Percentiles rank a stretch among this genome's conserved stretches.
phyloP scores from a whole-genome alignment of 2,329 filamentous ascomycete species.

The Alternaria novae-zelandiae region DNA sequence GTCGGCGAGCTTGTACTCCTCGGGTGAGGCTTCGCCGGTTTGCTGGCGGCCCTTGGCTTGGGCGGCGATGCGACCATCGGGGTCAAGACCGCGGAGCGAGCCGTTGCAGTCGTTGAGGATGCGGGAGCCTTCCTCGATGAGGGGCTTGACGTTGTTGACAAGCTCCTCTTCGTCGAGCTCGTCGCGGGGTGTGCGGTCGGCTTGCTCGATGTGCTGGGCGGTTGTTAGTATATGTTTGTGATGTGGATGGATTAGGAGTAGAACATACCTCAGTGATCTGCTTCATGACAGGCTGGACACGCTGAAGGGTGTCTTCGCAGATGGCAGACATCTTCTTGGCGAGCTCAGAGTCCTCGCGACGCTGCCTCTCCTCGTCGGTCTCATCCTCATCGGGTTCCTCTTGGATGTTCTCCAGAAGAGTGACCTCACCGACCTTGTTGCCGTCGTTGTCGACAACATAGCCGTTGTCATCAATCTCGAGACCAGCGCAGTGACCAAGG shows the following conservation, averaged over 20 bases:
- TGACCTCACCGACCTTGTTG: conserved; percentile 69
- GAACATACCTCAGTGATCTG: conserved; percentile 76
- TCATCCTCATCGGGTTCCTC: conserved; percentile 63
- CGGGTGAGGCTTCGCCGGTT: conserved; percentile 76
- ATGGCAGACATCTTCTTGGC: conserved; percentile 76
- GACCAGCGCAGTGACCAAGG: conserved; percentile 59
- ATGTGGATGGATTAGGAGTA: neutral
- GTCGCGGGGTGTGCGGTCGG: conserved; percentile 80
- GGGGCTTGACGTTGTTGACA: conserved; percentile 82
- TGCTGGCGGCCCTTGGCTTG: conserved; percentile 83
- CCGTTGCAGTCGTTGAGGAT: conserved; percentile 89
- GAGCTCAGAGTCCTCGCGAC: conserved; percentile 73
- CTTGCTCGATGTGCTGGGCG: conserved; percentile 74
- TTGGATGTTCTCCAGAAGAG: conserved; percentile 65
- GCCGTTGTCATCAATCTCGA: conserved; percentile 60
- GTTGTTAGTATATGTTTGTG: conserved; percentile 30
- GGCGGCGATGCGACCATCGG: conserved; percentile 82
- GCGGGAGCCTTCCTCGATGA: conserved; percentile 83
- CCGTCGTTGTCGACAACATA: conserved; percentile 62
- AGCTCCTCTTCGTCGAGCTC: conserved; percentile 90
- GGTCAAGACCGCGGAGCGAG: conserved; percentile 84
- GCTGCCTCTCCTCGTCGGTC: conserved; percentile 52
- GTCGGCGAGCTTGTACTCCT: conserved; percentile 86
- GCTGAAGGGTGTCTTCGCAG: conserved; percentile 80
- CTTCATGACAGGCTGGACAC: conserved; percentile 83